Evolutionary conservation across 164 flowering plant genomes (phyloP), one percentile per base, ranked within the genome.

Genomic region (Warburgia ugandensis): DNA sequence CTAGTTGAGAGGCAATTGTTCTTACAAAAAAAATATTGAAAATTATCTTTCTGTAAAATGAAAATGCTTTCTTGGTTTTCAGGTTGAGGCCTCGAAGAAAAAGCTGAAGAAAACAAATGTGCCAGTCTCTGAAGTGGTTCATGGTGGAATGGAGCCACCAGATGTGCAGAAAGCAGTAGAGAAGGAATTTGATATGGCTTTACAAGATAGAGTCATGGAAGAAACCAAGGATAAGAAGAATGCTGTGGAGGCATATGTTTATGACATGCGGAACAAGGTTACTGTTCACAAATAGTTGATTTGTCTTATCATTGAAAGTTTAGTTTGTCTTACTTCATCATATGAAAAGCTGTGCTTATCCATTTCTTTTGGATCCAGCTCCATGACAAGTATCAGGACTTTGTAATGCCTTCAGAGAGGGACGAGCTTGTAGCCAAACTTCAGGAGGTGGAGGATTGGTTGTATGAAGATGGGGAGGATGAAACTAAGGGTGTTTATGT

Each of bases 381-480:
- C 3, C 25, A 69, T 63, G 98, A 92, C 70, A 88, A 84, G 52
- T 86, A 76, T 50, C 83, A 78, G 2, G 95, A 80, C 3, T 86
- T 84, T 50, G 91, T 86, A 5, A 75, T 77, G 10, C 75, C 56
- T 7, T 52, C 81, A 7, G 92, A 85, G 59, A 79, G 67, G 63
- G 95, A 81, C 7, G 77, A 49, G 27, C 66, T 91, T 11, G 63
- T 58, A 26, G 62, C 81, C 35, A 81, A 56, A 59, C 95, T 91
- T 39, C 98, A 91, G 68, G 84, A 78, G 58, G 79, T 73, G 12
- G 96, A 91, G 52, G 96, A 91, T 60, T 91, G 96, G 98, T 61
- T 91, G 66, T 91, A 91, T 63, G 98, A 91, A 55, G 98, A 91
- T 33, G 96, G 98, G 30, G 98, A 91, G 58, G 99, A 94, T 74